phyloP scores from a whole-genome alignment of 345 rosid species.

The Durio zibethinus region DNA sequence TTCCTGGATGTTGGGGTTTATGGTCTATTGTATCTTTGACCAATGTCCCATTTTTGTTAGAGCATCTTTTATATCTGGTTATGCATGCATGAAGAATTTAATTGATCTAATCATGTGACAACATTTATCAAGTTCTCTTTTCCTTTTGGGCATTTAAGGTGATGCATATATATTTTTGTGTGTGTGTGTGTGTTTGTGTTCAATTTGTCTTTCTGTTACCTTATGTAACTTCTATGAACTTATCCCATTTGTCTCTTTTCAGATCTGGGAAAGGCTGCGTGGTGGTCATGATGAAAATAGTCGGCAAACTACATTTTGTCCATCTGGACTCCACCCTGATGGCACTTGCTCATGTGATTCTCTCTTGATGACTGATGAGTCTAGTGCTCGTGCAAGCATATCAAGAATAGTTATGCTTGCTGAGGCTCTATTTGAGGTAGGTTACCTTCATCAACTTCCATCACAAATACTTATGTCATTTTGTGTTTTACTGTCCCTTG shows the following conservation, averaged over 20 bases:
- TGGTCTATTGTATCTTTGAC: background rate
- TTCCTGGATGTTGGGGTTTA: background rate
- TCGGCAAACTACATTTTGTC: conserved; percentile 40
- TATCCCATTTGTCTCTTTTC: conserved; percentile 11
- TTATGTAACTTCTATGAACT: background rate
- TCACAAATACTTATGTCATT: background rate
- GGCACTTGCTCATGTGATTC: conserved; percentile 67
- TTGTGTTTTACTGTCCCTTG: background rate
- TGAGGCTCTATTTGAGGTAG: conserved; percentile 77
- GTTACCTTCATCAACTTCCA: conserved; percentile 10
- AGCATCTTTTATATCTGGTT: background rate
- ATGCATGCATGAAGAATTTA: background rate
- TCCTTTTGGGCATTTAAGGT: background rate
- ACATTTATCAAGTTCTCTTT: background rate
- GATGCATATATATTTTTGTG: too few relatives aligned
- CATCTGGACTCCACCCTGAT: conserved; percentile 60
- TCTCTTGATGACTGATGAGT: conserved; percentile 37
- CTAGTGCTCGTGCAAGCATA: conserved; percentile 57
- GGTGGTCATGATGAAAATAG: conserved; percentile 44
- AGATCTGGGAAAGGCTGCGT: conserved; percentile 68
- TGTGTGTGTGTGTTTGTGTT: too few relatives aligned
- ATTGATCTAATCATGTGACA: background rate
- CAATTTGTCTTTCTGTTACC: background rate
- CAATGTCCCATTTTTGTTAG: background rate
- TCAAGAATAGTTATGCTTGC: conserved; percentile 81